These are phyloP conservation scores for Agaricus blazei DNA, from an alignment of 768 basidiomycete species.

Conservation along the genomic window DNA sequence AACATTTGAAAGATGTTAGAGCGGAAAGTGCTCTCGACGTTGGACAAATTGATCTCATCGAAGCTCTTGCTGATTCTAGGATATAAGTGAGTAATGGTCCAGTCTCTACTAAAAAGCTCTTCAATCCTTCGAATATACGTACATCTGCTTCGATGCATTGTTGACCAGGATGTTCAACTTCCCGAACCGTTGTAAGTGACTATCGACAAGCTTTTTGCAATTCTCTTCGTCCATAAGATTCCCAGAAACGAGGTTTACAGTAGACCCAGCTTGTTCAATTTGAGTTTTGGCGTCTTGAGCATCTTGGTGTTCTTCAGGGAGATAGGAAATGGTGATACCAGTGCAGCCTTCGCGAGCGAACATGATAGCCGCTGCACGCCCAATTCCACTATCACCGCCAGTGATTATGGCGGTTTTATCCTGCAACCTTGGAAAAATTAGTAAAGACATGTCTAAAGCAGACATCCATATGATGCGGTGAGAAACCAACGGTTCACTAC, in stretches of 20 bases:
- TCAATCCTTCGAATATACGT: not conserved
- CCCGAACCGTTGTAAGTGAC: slow-evolving; percentile 40
- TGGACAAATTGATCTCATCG: slow-evolving; percentile 43
- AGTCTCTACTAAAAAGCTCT: not conserved
- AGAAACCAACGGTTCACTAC: not conserved
- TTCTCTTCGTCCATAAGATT: slow-evolving; percentile 39
- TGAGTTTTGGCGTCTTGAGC: slow-evolving; percentile 46
- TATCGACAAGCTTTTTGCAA: slow-evolving; percentile 40
- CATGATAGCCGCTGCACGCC: slow-evolving; percentile 42
- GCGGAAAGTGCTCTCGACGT: slow-evolving; percentile 50
- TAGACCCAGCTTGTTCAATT: slow-evolving; percentile 33
- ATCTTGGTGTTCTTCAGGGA: slow-evolving; percentile 52
- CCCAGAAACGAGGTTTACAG: slow-evolving; percentile 28
- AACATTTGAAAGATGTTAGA: slow-evolving; percentile 60
- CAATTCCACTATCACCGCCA: slow-evolving; percentile 44
- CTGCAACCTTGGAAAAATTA: slow-evolving; percentile 17
- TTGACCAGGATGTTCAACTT: slow-evolving; percentile 55
- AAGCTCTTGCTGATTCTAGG: slow-evolving; percentile 37
- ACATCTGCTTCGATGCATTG: slow-evolving; percentile 50
- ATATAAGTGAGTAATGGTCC: not conserved
- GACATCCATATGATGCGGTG: not conserved
- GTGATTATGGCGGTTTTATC: slow-evolving; percentile 32
- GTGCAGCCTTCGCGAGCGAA: slow-evolving; percentile 48
- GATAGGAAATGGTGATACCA: slow-evolving; percentile 48
- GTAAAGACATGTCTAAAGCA: not conserved